Percentiles rank a stretch among this genome's conserved stretches.
phyloP scores from a whole-genome alignment of 805 yeast genomes.

The Clavispora santaluciae region DNA sequence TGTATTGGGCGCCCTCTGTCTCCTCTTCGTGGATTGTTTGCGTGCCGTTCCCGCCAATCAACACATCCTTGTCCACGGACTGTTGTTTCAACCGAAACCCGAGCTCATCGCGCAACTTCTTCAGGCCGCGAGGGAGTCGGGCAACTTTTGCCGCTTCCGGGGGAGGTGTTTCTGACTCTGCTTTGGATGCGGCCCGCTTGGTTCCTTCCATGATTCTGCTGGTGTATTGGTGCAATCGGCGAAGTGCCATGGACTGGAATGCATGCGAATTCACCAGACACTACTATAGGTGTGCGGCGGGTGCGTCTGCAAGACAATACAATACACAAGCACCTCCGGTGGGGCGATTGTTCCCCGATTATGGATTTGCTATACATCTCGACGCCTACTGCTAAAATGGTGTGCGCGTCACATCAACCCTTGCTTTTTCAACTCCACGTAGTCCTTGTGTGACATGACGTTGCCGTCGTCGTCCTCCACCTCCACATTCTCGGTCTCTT shows the following conservation, averaged over 20 bases:
- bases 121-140: slow-evolving; percentile 10
- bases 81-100: slow-evolving; percentile 47
- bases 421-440: slow-evolving; percentile 80
- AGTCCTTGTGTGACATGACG: slow-evolving; percentile 80
- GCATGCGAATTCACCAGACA: neutral
- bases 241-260: neutral
- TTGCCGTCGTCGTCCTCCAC: slow-evolving; percentile 93
- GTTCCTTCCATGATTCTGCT: neutral
- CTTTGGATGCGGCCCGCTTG: neutral
- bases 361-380: too few relatives aligned
- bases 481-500: slow-evolving; percentile 55
- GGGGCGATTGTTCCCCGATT: too few relatives aligned
- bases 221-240: neutral
- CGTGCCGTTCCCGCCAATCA: slow-evolving; percentile 31
- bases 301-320: too few relatives aligned
- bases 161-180: neutral
- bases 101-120: slow-evolving; percentile 33
- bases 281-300: too few relatives aligned
- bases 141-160: slow-evolving; percentile 3
- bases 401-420: slow-evolving; percentile 55
- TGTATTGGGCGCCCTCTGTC: slow-evolving; percentile 53
- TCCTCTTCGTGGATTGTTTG: slow-evolving; percentile 50
- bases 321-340: too few relatives aligned
- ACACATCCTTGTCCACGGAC: slow-evolving; percentile 38
- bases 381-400: too few relatives aligned